These are phyloP conservation scores for Triticum monococcum DNA, from an alignment of 176 grass and related monocot genomes.

Conservation along the genomic window DNA sequence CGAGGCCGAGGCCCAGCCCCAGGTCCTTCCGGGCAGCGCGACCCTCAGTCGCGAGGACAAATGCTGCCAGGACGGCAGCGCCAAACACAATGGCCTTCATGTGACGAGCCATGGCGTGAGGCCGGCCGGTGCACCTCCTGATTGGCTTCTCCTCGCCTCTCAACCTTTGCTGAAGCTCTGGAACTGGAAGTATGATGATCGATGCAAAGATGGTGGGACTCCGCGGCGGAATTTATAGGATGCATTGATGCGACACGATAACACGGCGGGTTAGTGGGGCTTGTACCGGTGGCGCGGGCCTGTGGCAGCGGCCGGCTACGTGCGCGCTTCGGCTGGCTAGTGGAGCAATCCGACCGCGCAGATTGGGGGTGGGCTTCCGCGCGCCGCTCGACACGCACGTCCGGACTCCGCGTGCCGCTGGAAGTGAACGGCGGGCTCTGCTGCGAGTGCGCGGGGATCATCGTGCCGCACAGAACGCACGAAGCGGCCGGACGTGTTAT, in stretches of 20 bases:
- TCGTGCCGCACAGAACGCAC: background rate
- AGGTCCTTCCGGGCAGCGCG: constrained; percentile 58
- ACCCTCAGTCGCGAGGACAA: constrained; percentile 34
- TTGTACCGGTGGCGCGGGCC: constrained; percentile 26
- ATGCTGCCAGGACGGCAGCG: constrained; percentile 15
- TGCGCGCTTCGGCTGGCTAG: background rate
- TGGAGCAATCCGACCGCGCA: constrained; percentile 31
- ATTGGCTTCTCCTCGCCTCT: background rate
- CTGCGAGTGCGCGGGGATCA: background rate
- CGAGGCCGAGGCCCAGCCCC: constrained; percentile 17
- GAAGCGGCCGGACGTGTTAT: background rate
- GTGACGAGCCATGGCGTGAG: constrained; percentile 29
- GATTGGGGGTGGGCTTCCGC: background rate
- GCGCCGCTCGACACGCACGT: constrained; percentile 26
- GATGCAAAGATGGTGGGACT: background rate
- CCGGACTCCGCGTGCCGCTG: background rate
- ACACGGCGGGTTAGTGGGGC: constrained; percentile 2
- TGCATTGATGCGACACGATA: background rate
- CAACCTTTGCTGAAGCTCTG: background rate
- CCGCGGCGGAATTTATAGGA: constrained; percentile 38
- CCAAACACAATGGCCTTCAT: constrained; percentile 34
- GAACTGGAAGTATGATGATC: background rate
- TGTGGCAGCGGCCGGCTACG: constrained; percentile 20
- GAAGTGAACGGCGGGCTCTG: too few relatives aligned
- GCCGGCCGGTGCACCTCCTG: background rate